Percentiles rank a stretch among this genome's conserved stretches.
These are phyloP conservation scores for Calonectria crousiana DNA, from an alignment of 2,329 filamentous ascomycete genomes.

Conservation along the genomic window DNA sequence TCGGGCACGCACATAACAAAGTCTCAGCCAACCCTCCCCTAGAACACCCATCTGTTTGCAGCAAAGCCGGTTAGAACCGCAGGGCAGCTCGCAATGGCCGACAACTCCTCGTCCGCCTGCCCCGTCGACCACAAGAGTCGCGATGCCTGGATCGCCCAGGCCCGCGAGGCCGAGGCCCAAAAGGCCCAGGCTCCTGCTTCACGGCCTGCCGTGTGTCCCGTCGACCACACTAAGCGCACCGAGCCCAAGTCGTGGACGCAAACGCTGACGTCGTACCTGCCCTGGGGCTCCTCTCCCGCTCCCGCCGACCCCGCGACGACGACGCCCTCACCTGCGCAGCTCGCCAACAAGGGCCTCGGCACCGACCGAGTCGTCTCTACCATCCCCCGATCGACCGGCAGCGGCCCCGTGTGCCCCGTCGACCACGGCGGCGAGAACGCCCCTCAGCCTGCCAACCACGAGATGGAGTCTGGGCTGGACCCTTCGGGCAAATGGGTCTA, in stretches of 20 bases:
- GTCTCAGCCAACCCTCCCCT: neutral
- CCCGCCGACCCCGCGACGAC: conserved; percentile 24
- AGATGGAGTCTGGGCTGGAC: conserved; percentile 81
- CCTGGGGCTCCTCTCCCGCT: conserved; percentile 50
- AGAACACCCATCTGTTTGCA: neutral
- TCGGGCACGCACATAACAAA: neutral
- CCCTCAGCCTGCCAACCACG: conserved; percentile 73
- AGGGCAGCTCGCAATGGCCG: conserved; percentile 41
- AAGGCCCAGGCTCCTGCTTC: conserved; percentile 31
- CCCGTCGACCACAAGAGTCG: conserved; percentile 93
- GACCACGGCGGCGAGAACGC: conserved; percentile 48
- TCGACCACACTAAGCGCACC: conserved; percentile 47
- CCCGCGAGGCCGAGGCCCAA: conserved; percentile 63
- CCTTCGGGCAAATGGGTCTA: conserved; percentile 94
- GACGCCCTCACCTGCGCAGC: conserved; percentile 18
- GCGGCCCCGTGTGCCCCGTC: conserved; percentile 53
- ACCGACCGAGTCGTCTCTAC: conserved; percentile 80
- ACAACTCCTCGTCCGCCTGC: conserved; percentile 63
- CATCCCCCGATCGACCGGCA: conserved; percentile 74
- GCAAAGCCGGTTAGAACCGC: neutral
- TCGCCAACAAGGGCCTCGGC: conserved; percentile 61
- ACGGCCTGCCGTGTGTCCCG: conserved; percentile 44
- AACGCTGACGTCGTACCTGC: conserved; percentile 56
- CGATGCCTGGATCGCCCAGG: conserved; percentile 85
- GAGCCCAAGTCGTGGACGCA: conserved; percentile 57